Conservation (phyloP, 2,329 filamentous ascomycete genomes). For the Aphanocladium album region DNA sequence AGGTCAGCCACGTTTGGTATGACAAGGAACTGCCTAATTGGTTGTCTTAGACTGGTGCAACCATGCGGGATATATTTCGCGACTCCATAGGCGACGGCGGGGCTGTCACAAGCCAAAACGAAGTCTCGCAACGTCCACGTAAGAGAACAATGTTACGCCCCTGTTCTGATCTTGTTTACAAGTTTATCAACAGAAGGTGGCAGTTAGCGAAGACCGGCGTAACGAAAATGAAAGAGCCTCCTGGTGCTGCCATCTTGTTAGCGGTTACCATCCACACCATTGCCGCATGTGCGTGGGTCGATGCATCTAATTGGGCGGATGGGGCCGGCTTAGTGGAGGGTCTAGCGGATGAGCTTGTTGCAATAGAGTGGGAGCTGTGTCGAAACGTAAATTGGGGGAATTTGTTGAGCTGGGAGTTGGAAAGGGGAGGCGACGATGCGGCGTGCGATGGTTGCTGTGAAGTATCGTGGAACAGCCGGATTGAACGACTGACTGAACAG, state of each 20-base stretch:
- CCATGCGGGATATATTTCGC: conserved; percentile 8
- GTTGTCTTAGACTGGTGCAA: background rate
- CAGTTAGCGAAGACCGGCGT: background rate
- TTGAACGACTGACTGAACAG: background rate
- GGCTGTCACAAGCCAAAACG: conserved; percentile 9
- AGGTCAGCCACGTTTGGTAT: background rate
- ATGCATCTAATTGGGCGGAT: conserved; percentile 12
- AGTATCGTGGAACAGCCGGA: background rate
- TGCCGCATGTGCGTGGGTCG: conserved; percentile 14
- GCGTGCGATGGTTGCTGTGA: background rate
- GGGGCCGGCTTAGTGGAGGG: conserved; percentile 8
- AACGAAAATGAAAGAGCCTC: background rate
- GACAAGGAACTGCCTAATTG: background rate
- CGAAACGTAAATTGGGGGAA: background rate
- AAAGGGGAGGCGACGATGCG: background rate
- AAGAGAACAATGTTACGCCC: background rate
- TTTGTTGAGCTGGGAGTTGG: conserved; percentile 1
- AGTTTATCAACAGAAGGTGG: background rate
- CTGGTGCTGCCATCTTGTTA: background rate
- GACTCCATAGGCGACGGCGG: background rate
- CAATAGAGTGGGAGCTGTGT: background rate
- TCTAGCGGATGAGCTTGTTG: background rate
- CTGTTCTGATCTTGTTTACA: background rate
- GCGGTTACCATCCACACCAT: conserved; percentile 5
- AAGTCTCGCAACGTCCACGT: background rate